Base-by-base conservation (phyloP, 2,329 filamentous ascomycete species). In the Colletotrichum horii region DNA sequence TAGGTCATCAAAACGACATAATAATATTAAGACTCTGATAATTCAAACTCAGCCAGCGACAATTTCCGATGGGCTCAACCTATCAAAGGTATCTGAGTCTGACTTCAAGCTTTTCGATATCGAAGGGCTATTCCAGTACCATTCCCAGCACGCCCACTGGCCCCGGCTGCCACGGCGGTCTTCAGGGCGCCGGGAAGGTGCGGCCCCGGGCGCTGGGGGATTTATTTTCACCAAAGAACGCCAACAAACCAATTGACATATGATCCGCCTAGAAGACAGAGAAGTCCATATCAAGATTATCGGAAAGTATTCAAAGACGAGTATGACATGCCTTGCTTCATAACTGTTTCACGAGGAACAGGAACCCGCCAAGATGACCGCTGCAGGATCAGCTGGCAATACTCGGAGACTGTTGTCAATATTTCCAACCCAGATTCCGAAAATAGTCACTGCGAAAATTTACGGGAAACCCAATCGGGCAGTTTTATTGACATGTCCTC, bases 261-360 rank as follows among this genome's bases (percentile, higher is more conserved):
- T 48, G 9, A 12, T 22, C 19, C 38, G 9, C 12, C 19, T 48
- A 4, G 9, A 22, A 4, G 3, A 48, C 11, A 22, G n/a, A 48
- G 1, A 12, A 48, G 38, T 5, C 5, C 19, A n/a, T 43, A 9
- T 19, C 2, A 6, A 9, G 8, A n/a, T 19, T 8, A 4, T 4
- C 7, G 4, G 3, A n/a, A 19, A 19, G 4, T 9, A n/a, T 43
- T 19, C 4, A 43, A 9, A 48, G 2, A 48, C 43, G 14, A 48
- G 19, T 22, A 4, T 4, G 19, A 7, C 7, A 7, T 2, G 4
- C 3, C 1, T 7, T 14, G n/a, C 11, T 2, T 48, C 3, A 48
- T 1, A 14, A 4, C 3, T 48, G 9, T 12, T 12, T n/a, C 43
- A 48, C 3, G 3, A 48, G 9, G 9, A n/a, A 32, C 28, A 30